phyloP scores from a whole-genome alignment of 148 eudicot genomes.

The Silene uniflora region DNA sequence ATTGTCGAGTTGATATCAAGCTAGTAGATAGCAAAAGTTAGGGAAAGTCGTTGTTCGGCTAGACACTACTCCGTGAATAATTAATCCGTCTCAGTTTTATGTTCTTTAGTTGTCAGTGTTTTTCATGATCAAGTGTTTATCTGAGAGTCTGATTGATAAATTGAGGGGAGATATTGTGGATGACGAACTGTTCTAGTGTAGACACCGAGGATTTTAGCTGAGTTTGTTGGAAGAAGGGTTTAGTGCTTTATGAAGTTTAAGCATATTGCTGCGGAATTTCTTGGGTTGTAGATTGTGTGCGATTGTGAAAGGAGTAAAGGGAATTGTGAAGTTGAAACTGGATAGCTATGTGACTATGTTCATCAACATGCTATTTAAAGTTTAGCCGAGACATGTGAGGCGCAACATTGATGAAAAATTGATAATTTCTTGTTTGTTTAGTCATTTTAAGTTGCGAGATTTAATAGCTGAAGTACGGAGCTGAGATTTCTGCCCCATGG shows the following conservation, averaged over 20 bases:
- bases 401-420: background rate
- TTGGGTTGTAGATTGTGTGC: background rate
- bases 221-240: background rate
- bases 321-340: background rate
- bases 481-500: background rate
- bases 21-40: background rate
- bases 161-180: background rate
- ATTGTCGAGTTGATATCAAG: background rate
- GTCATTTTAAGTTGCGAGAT: background rate
- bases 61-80: too few species aligned
- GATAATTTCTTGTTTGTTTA: too few species aligned
- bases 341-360: background rate
- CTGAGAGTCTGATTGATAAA: background rate
- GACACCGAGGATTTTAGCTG: background rate
- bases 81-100: background rate
- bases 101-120: background rate
- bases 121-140: background rate
- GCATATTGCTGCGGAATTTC: too few species aligned
- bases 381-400: background rate
- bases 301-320: background rate
- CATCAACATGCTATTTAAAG: background rate
- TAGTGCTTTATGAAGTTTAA: background rate
- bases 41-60: background rate
- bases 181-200: background rate
- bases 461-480: background rate